phyloP scores from a whole-genome alignment of 2,329 filamentous ascomycete genomes.

The Cladophialophora carrionii region DNA sequence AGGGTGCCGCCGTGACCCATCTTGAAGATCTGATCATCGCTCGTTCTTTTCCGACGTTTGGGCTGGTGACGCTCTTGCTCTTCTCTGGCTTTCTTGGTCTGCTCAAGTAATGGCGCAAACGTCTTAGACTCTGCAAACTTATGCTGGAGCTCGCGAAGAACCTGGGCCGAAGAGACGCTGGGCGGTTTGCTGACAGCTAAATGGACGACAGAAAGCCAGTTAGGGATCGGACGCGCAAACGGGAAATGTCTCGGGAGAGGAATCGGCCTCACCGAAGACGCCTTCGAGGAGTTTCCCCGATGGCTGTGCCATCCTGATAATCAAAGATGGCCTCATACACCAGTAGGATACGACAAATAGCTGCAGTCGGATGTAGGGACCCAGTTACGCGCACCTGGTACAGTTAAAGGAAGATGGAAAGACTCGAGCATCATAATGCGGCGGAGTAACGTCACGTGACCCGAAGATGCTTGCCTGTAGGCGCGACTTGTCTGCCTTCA shows the following conservation, averaged over 20 bases:
- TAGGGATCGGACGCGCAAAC: slow-evolving; percentile 11
- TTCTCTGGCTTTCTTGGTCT: slow-evolving; percentile 48
- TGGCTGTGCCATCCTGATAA: slow-evolving; percentile 35
- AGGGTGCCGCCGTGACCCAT: slow-evolving; percentile 95
- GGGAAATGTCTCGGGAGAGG: slow-evolving; percentile 33
- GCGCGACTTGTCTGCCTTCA: slow-evolving; percentile 1
- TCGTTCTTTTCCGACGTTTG: slow-evolving; percentile 57
- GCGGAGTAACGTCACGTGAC: background rate
- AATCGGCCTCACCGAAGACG: slow-evolving; percentile 58
- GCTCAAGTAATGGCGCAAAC: slow-evolving; percentile 76
- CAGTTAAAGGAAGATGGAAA: background rate
- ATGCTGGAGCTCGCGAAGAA: slow-evolving; percentile 82
- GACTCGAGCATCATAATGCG: background rate
- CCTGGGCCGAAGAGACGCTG: slow-evolving; percentile 83
- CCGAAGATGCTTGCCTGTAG: background rate
- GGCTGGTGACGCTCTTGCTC: slow-evolving; percentile 25
- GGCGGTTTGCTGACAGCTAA: slow-evolving; percentile 91
- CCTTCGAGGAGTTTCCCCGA: slow-evolving; percentile 61
- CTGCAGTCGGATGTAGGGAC: background rate
- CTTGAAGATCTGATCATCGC: slow-evolving; percentile 73
- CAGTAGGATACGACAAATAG: background rate
- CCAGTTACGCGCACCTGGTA: background rate
- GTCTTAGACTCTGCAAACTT: slow-evolving; percentile 79
- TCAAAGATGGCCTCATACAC: slow-evolving; percentile 18
- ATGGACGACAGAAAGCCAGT: slow-evolving; percentile 8